phyloP scores from a whole-genome alignment of 2,329 filamentous ascomycete genomes.

The Colletotrichum ledebouriae region DNA sequence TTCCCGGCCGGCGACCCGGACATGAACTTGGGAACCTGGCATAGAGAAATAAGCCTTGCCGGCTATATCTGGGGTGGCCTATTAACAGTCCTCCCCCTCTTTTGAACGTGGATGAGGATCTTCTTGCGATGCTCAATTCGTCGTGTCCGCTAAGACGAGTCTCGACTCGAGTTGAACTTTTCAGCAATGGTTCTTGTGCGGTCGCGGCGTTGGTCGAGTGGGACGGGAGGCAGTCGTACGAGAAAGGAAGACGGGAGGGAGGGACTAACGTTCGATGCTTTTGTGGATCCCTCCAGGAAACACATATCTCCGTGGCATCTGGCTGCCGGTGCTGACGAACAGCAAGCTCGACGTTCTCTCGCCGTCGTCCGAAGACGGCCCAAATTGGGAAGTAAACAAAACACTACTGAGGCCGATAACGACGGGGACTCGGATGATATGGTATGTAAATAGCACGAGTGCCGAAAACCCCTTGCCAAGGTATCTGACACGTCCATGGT shows the following conservation, averaged over 20 bases:
- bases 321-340: constrained; percentile 5
- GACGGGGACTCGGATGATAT: neutral
- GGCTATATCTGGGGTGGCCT: constrained; percentile 9
- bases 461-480: constrained; percentile 6
- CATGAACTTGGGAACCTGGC: too few relatives aligned
- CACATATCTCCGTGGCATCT: constrained; percentile 6
- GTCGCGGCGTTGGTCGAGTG: constrained; percentile 29
- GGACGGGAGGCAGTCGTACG: constrained; percentile 4
- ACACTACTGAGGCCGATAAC: neutral
- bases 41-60: neutral
- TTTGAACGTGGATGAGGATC: constrained; percentile 5
- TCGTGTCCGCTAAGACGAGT: constrained; percentile 32
- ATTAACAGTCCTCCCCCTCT: constrained; percentile 35
- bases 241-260: too few relatives aligned
- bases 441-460: neutral
- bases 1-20: constrained; percentile 20
- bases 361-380: neutral
- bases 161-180: constrained; percentile 28
- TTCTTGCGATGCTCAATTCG: constrained; percentile 8
- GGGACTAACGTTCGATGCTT: neutral
- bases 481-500: neutral
- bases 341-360: constrained; percentile 4
- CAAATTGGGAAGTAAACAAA: constrained; percentile 24
- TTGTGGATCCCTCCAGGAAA: constrained; percentile 1
- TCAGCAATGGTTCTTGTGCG: too few relatives aligned